Percentiles rank a stretch among this genome's conserved stretches.
Conservation (phyloP, 2,329 filamentous ascomycete species). For the Emergomyces pasteurianus region DNA sequence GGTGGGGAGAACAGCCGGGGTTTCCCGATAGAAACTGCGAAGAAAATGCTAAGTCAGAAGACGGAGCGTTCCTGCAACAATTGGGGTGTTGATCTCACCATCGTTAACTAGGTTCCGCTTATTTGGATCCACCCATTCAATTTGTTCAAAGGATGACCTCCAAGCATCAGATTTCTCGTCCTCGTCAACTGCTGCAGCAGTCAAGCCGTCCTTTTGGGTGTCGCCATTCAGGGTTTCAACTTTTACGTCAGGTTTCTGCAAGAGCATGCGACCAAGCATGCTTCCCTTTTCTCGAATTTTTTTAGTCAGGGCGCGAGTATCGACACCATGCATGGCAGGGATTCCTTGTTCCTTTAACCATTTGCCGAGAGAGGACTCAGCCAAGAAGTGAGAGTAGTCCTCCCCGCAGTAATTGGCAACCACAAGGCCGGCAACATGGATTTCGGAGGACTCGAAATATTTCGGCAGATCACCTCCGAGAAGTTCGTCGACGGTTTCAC, state of each 20-base stretch:
- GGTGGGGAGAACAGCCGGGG: slow-evolving; percentile 77
- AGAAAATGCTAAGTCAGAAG: slow-evolving; percentile 9
- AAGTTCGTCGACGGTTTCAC: slow-evolving; percentile 72
- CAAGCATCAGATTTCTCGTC: slow-evolving; percentile 30
- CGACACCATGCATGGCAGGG: slow-evolving; percentile 87
- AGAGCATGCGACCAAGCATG: slow-evolving; percentile 84
- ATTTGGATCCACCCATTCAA: slow-evolving; percentile 90
- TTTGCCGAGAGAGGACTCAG: slow-evolving; percentile 74
- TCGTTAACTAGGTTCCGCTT: slow-evolving; percentile 84
- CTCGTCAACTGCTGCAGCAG: slow-evolving; percentile 24
- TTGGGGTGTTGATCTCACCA: slow-evolving; percentile 51
- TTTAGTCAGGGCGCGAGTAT: slow-evolving; percentile 89
- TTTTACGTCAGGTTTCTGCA: slow-evolving; percentile 45
- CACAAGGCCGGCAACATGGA: slow-evolving; percentile 87
- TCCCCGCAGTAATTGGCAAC: slow-evolving; percentile 87
- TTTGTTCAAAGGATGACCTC: slow-evolving; percentile 56
- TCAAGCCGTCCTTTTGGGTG: slow-evolving; percentile 17
- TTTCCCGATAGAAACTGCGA: slow-evolving; percentile 71
- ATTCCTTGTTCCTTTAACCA: slow-evolving; percentile 96
- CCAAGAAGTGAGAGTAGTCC: slow-evolving; percentile 89
- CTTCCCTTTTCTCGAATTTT: slow-evolving; percentile 86
- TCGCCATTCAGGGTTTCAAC: slow-evolving; percentile 19
- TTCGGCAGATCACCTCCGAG: slow-evolving; percentile 68
- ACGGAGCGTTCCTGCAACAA: not conserved
- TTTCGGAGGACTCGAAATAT: slow-evolving; percentile 84